These are phyloP conservation scores for Colletotrichum echinochloae DNA, from an alignment of 2,329 filamentous ascomycete species.

Conservation along the genomic window DNA sequence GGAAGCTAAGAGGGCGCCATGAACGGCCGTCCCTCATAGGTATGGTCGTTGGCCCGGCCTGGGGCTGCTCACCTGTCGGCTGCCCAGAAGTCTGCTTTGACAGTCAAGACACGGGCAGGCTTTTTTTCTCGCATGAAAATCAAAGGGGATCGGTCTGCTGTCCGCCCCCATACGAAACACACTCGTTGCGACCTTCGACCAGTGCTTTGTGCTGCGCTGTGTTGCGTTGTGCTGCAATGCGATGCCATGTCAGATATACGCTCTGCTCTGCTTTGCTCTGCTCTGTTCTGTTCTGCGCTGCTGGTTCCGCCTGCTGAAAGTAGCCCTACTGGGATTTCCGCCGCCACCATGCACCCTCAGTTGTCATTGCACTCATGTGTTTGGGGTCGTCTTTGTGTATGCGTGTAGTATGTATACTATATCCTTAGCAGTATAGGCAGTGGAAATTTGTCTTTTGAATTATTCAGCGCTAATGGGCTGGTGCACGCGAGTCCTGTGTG, in stretches of 20 bases:
- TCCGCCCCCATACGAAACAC: constrained; percentile 31
- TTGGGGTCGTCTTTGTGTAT: background rate
- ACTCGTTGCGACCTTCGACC: constrained; percentile 16
- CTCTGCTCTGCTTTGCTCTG: background rate
- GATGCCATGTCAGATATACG: background rate
- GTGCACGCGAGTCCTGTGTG: constrained; percentile 25
- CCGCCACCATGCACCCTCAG: constrained; percentile 1
- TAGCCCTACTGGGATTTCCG: constrained; percentile 26
- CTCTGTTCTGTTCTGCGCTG: constrained; percentile 4
- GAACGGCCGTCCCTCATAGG: background rate
- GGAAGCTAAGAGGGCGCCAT: constrained; percentile 13
- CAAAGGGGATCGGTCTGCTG: background rate
- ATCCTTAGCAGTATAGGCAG: too few relatives aligned
- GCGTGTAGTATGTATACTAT: background rate
- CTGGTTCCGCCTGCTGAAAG: background rate
- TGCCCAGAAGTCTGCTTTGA: constrained; percentile 34
- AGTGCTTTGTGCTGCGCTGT: constrained; percentile 8
- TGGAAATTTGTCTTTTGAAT: constrained; percentile 26
- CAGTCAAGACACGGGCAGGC: constrained; percentile 32
- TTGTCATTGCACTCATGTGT: background rate
- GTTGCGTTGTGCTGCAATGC: constrained; percentile 9
- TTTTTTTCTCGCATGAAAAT: constrained; percentile 27
- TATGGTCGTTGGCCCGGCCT: background rate
- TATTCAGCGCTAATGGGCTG: constrained; percentile 35
- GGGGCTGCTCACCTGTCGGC: background rate